A percentile compares a stretch with the other conserved stretches of the same genome.
Evolutionary conservation across 345 rosid species (phyloP).

Genomic region (Pseudoturritis turrita): DNA sequence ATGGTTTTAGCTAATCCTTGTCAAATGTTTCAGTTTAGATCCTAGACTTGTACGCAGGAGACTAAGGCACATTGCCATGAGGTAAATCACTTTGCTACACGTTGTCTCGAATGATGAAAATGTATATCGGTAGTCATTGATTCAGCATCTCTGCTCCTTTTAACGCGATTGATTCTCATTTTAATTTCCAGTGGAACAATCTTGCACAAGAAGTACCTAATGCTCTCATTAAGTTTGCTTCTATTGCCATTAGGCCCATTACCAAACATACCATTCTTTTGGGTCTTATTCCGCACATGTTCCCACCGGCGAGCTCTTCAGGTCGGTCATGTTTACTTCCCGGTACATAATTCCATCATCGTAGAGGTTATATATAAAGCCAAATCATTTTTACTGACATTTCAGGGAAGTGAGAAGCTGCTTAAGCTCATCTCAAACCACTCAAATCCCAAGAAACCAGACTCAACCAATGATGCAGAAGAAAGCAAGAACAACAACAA

Average conservation of each 20-base stretch:
- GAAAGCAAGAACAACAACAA: slow-evolving; percentile 5
- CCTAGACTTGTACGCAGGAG: slow-evolving; percentile 68
- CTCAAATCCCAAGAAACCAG: slow-evolving; percentile 30
- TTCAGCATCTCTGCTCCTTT: neutral
- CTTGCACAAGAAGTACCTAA: slow-evolving; percentile 71
- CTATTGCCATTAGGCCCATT: slow-evolving; percentile 87
- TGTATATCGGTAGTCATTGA: neutral
- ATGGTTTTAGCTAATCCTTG: slow-evolving; percentile 7
- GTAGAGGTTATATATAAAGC: neutral
- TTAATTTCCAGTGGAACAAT: slow-evolving; percentile 60
- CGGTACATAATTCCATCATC: neutral
- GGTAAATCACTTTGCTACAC: slow-evolving; percentile 37
- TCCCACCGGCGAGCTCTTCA: slow-evolving; percentile 93
- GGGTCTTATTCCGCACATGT: slow-evolving; percentile 85
- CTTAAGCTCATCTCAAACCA: slow-evolving; percentile 59
- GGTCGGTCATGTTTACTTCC: slow-evolving; percentile 38
- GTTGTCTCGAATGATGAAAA: neutral
- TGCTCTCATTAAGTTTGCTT: slow-evolving; percentile 76
- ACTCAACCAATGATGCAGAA: slow-evolving; percentile 15
- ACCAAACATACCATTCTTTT: slow-evolving; percentile 88
- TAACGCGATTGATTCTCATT: slow-evolving; percentile 4
- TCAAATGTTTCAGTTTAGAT: slow-evolving; percentile 36
- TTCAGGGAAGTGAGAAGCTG: slow-evolving; percentile 92
- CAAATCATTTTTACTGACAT: neutral
- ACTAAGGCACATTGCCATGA: slow-evolving; percentile 68